Evolutionary conservation across 805 yeast genomes (phyloP).

Genomic region (Metschnikowia corniflorae): DNA sequence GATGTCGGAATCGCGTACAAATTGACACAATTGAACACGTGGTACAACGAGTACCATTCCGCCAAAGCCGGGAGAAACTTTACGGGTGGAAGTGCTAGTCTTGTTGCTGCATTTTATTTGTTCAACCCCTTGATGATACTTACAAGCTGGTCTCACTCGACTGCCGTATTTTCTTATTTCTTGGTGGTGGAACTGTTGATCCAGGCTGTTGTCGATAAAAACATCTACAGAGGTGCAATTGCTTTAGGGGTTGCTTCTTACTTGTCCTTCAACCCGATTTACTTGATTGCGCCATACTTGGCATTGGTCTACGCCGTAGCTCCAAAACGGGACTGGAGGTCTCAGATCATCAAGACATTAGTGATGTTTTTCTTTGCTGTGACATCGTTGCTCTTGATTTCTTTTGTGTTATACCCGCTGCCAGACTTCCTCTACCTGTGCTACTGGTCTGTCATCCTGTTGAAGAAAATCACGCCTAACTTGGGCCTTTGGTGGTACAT

Average conservation of each 20-base stretch:
- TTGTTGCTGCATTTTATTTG: conserved; percentile 61
- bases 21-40: conserved; percentile 47
- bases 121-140: conserved; percentile 79
- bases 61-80: conserved; percentile 17
- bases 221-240: conserved; percentile 44
- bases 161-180: conserved; percentile 59
- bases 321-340: conserved; percentile 12
- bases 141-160: conserved; percentile 65
- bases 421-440: conserved; percentile 37
- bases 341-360: conserved; percentile 8
- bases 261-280: conserved; percentile 59
- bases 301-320: conserved; percentile 28
- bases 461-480: conserved; percentile 79
- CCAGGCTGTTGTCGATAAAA: conserved; percentile 40
- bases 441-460: conserved; percentile 56
- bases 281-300: conserved; percentile 56
- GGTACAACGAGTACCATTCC: conserved; percentile 30
- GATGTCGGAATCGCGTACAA: conserved; percentile 59
- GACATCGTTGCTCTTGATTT: conserved; percentile 28
- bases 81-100: conserved; percentile 34
- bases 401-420: conserved; percentile 32
- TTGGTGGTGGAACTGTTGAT: conserved; percentile 46
- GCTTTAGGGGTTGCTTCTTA: conserved; percentile 62
- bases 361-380: conserved; percentile 17
- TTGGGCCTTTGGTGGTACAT: conserved; percentile 98